phyloP scores from a whole-genome alignment of 257 asterid species.

The Mitragyna speciosa region DNA sequence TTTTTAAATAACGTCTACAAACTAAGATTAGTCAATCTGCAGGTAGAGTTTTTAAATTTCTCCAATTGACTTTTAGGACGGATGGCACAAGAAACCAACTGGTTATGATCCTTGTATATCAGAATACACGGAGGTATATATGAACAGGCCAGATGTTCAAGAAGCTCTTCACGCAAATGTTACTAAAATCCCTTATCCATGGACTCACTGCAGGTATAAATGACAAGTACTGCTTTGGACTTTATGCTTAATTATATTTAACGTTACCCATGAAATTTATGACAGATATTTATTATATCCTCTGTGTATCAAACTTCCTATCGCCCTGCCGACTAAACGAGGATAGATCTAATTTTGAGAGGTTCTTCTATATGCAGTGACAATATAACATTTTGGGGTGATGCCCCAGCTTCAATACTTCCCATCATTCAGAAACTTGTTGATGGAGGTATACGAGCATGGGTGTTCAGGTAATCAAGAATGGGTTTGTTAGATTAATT shows the following conservation, averaged over 20 bases:
- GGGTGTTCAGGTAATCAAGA: constrained; percentile 69
- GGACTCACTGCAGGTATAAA: constrained; percentile 81
- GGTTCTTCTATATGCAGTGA: constrained; percentile 39
- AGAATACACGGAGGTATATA: constrained; percentile 45
- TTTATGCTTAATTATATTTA: not conserved
- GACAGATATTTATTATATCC: not conserved
- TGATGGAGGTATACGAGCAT: constrained; percentile 50
- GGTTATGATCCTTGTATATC: constrained; percentile 80
- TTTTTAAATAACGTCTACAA: not conserved
- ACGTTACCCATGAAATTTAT: not conserved
- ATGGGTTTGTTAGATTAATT: not conserved
- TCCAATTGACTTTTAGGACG: constrained; percentile 24
- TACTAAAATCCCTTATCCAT: constrained; percentile 62
- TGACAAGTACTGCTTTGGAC: not conserved
- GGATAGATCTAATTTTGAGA: not conserved
- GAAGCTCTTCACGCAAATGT: constrained; percentile 77
- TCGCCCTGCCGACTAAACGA: not conserved
- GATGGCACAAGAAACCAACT: constrained; percentile 39
- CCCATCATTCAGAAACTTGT: constrained; percentile 54
- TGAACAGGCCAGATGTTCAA: constrained; percentile 77
- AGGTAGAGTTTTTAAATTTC: too few relatives aligned
- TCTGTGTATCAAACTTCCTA: not conserved
- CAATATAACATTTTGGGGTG: constrained; percentile 43
- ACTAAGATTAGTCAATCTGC: not conserved
- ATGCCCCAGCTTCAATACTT: constrained; percentile 56